Percentiles rank a stretch among this genome's conserved stretches.
These are phyloP conservation scores for Citrus medica DNA, from an alignment of 345 rosid genomes.

Conservation along the genomic window DNA sequence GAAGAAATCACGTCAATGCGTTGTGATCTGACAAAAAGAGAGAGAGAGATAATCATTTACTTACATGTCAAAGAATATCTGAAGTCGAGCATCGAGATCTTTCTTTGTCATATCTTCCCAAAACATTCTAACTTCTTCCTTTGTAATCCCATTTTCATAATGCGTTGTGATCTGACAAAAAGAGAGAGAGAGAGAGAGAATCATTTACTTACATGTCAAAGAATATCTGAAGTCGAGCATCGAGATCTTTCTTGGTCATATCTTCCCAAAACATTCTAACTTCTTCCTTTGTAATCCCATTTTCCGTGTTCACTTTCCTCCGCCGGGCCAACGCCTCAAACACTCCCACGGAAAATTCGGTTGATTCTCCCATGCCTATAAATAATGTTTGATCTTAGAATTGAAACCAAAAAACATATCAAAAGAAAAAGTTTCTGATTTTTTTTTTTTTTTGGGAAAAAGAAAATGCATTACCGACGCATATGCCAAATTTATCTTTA, in stretches of 20 bases:
- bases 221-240: conserved; percentile 84
- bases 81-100: conserved; percentile 81
- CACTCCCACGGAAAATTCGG: conserved; percentile 77
- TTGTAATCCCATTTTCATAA: conserved; percentile 57
- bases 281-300: conserved; percentile 67
- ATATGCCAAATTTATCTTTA: conserved; percentile 67
- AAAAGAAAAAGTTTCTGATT: too few species aligned
- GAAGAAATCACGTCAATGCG: not conserved
- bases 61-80: conserved; percentile 91
- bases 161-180: too few species aligned
- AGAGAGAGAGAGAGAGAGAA: not conserved
- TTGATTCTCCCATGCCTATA: conserved; percentile 81
- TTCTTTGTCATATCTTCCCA: conserved; percentile 87
- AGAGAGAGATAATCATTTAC: not conserved
- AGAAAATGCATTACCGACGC: conserved; percentile 47
- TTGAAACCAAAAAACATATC: too few species aligned
- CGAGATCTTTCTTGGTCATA: conserved; percentile 72
- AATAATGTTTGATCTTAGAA: not conserved
- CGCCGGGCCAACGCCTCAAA: conserved; percentile 80
- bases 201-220: conserved; percentile 63
- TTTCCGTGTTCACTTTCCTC: conserved; percentile 36
- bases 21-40: too few species aligned
- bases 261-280: conserved; percentile 83
- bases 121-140: conserved; percentile 59
- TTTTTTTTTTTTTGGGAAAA: too few species aligned